Evolutionary conservation across 2,329 filamentous ascomycete species (phyloP).

Genomic region (Elsinoe batatas): DNA sequence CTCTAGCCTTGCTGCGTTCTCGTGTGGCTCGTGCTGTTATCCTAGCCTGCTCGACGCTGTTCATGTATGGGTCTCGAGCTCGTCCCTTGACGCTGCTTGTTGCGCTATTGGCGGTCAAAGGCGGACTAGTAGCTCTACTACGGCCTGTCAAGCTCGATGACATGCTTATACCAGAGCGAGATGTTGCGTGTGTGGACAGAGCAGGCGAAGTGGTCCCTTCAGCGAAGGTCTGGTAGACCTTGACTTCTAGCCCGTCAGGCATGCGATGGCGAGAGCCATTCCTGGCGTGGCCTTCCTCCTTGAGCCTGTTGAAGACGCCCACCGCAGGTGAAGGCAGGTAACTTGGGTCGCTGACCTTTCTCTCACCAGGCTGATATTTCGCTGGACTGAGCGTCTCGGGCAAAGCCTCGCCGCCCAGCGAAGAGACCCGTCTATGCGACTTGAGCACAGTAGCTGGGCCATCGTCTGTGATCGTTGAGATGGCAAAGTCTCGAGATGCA

Average conservation of each 20-base stretch:
- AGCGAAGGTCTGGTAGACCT: slow-evolving; percentile 36
- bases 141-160: slow-evolving; percentile 19
- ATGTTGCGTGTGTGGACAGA: slow-evolving; percentile 1
- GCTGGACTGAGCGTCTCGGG: slow-evolving; percentile 9
- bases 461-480: slow-evolving; percentile 1
- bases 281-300: slow-evolving; percentile 51
- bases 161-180: slow-evolving; percentile 7
- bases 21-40: slow-evolving; percentile 46
- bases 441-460: slow-evolving; percentile 11
- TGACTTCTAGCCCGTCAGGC: slow-evolving; percentile 54
- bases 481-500: slow-evolving; percentile 46
- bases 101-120: slow-evolving; percentile 39
- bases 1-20: slow-evolving; percentile 30
- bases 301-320: slow-evolving; percentile 52
- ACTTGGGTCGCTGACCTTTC: slow-evolving; percentile 27
- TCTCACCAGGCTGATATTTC: not conserved
- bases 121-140: slow-evolving; percentile 34
- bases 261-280: slow-evolving; percentile 71
- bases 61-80: slow-evolving; percentile 75
- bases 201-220: slow-evolving; percentile 20
- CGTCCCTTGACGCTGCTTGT: slow-evolving; percentile 47
- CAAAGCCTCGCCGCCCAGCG: slow-evolving; percentile 14
- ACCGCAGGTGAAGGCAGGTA: slow-evolving; percentile 59
- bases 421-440: slow-evolving; percentile 19
- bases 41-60: slow-evolving; percentile 69